phyloP scores from a whole-genome alignment of 2,329 filamentous ascomycete species.

The Colletotrichum cordylinicola region DNA sequence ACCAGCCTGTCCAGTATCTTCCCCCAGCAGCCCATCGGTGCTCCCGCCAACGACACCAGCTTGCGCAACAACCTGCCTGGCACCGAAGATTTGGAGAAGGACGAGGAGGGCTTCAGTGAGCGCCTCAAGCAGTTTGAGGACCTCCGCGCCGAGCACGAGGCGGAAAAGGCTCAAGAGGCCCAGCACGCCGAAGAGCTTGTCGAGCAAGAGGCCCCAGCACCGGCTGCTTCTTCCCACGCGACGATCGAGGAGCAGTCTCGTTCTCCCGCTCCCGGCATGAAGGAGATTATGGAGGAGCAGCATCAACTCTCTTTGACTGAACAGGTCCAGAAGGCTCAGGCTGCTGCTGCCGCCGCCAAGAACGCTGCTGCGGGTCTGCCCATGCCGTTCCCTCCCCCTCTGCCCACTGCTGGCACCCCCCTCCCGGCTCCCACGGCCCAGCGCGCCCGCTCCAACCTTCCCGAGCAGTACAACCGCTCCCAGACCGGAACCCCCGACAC shows the following conservation, averaged over 20 bases:
- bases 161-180: constrained; percentile 44
- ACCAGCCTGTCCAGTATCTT: constrained; percentile 27
- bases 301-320: constrained; percentile 73
- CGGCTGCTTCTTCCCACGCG: constrained; percentile 14
- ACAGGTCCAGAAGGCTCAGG: constrained; percentile 80
- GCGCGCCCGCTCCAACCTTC: constrained; percentile 81
- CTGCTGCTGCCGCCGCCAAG: constrained; percentile 49
- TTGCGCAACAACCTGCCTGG: constrained; percentile 54
- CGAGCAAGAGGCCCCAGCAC: neutral
- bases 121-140: constrained; percentile 86
- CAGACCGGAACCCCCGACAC: constrained; percentile 78
- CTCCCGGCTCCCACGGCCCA: constrained; percentile 90
- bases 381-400: constrained; percentile 76
- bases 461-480: constrained; percentile 75
- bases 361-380: constrained; percentile 69
- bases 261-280: constrained; percentile 15
- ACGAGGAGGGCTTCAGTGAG: constrained; percentile 67
- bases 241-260: constrained; percentile 18
- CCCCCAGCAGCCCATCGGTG: constrained; percentile 43
- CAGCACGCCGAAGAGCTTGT: constrained; percentile 21
- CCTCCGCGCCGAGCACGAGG: constrained; percentile 75
- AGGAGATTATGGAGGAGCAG: constrained; percentile 25
- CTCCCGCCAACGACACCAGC: constrained; percentile 39
- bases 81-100: constrained; percentile 56
- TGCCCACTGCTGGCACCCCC: constrained; percentile 78